Evolutionary conservation across 805 yeast species (phyloP).

Genomic region (Saccharomycopsis sp.): DNA sequence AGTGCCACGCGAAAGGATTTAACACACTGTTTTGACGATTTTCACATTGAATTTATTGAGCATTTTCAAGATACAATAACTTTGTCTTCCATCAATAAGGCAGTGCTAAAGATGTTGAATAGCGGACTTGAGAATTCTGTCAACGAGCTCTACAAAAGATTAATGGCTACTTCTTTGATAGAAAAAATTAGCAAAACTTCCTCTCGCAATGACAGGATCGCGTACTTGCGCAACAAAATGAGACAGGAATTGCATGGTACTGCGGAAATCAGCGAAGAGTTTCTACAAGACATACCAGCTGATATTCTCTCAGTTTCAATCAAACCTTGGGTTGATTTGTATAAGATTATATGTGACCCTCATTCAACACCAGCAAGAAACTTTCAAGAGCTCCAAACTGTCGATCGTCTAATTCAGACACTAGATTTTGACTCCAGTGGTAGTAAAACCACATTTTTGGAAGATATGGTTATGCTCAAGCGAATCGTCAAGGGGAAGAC

Average conservation of each 20-base stretch:
- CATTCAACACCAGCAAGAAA: not conserved
- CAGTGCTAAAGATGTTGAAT: not conserved
- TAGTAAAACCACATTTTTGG: not conserved
- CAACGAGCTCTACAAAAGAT: not conserved
- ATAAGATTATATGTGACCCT: not conserved
- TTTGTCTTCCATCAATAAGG: not conserved
- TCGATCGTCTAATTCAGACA: not conserved
- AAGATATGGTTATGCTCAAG: not conserved
- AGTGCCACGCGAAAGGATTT: not conserved
- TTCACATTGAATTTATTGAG: not conserved
- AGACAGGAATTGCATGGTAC: not conserved
- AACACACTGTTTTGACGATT: not conserved
- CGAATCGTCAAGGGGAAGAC: not conserved
- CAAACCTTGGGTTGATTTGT: not conserved
- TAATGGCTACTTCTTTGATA: not conserved
- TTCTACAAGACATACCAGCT: not conserved
- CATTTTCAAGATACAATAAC: not conserved
- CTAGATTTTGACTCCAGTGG: not conserved
- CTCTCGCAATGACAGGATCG: not conserved
- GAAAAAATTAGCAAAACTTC: not conserved
- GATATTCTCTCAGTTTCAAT: not conserved
- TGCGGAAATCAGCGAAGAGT: not conserved
- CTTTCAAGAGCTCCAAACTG: not conserved
- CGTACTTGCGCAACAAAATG: not conserved
- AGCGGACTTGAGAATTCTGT: not conserved